Evolutionary conservation across 2,329 filamentous ascomycete species (phyloP), one percentile per base, ranked within the genome.

Genomic region (Sarocladium kiliense): DNA sequence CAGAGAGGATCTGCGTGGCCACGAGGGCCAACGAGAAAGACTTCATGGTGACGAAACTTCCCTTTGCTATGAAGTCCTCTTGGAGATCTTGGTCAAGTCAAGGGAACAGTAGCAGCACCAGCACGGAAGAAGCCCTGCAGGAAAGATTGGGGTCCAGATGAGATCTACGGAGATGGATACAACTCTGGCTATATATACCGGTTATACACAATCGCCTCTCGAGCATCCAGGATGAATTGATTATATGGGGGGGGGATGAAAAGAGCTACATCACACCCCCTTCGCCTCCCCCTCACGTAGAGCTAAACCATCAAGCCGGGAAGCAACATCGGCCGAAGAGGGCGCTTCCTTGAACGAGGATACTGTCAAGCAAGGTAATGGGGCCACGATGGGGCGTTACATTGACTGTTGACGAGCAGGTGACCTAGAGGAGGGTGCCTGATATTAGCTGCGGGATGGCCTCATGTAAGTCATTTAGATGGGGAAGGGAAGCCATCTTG

Each of bases 1-100:
- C 54, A 30, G 39, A 39, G 14, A 54, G 37, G 37, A 56, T 27
- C 59, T 57, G 54, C 53, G 62, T 25, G 59, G 56, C 34, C 64
- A 63, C 10, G 60, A 63, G 55, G 34, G 58, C 58, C 54, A 62
- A 32, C 21, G 62, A 59, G 44, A 62, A 54, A 39, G 58, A 63
- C 50, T 61, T 56, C 58, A 60, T 59, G 36, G 32, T 56, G 18
- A 27, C 21, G 12, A 53, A 12, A 23, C 30, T 3, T n/a, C 34
- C 3, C n/a, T 36, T 49, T 18, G 5, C 25, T 36, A 5, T 21
- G 27, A 34, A 23, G 23, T 9, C 25, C 44, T 27, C 44, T 47
- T 47, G 44, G 12, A 23, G 12, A 47, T 7, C 3, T 23, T 5
- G 7, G 41, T 25, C 7, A 3, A 23, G 16, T 6, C 41, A 44